Conservation (phyloP, 805 yeast genomes). For the Candida tammaniensis region DNA sequence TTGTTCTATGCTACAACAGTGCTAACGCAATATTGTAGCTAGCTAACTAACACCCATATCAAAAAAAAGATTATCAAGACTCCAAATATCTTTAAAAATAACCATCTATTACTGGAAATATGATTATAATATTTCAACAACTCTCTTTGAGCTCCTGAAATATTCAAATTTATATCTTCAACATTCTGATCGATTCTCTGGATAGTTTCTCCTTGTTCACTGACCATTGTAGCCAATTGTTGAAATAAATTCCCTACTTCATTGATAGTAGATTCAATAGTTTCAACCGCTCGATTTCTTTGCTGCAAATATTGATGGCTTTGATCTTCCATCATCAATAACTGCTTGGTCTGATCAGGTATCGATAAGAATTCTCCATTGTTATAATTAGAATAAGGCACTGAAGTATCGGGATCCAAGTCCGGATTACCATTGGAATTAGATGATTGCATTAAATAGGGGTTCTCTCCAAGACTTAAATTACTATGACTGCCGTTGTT, state of each 20-base stretch:
- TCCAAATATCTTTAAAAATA: conserved; percentile 86
- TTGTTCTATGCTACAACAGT: too few species aligned
- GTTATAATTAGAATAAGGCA: conserved; percentile 23
- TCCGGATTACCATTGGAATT: conserved; percentile 18
- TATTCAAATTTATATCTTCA: conserved; percentile 87
- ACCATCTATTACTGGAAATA: conserved; percentile 88
- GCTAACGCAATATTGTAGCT: too few species aligned
- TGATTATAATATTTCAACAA: conserved; percentile 84
- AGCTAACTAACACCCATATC: conserved; percentile 77
- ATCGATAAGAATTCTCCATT: conserved; percentile 57
- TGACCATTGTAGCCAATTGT: conserved; percentile 95
- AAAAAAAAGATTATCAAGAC: conserved; percentile 74
- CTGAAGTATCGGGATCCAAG: conserved; percentile 22
- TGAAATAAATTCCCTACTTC: conserved; percentile 94
- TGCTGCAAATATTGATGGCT: conserved; percentile 72
- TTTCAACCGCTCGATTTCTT: conserved; percentile 87
- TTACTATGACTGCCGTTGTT: conserved; percentile 16
- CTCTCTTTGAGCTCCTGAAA: conserved; percentile 92
- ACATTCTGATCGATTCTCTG: conserved; percentile 95
- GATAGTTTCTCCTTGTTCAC: conserved; percentile 94
- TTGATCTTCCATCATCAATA: conserved; percentile 78
- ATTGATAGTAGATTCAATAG: conserved; percentile 94
- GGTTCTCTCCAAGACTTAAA: conserved; percentile 31
- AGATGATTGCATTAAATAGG: conserved; percentile 19
- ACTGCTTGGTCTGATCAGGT: conserved; percentile 80